A percentile compares a stretch with the other conserved stretches of the same genome.
Evolutionary conservation across 768 basidiomycete species (phyloP).

Genomic region (Pseudohyphozyma bogoriensis): DNA sequence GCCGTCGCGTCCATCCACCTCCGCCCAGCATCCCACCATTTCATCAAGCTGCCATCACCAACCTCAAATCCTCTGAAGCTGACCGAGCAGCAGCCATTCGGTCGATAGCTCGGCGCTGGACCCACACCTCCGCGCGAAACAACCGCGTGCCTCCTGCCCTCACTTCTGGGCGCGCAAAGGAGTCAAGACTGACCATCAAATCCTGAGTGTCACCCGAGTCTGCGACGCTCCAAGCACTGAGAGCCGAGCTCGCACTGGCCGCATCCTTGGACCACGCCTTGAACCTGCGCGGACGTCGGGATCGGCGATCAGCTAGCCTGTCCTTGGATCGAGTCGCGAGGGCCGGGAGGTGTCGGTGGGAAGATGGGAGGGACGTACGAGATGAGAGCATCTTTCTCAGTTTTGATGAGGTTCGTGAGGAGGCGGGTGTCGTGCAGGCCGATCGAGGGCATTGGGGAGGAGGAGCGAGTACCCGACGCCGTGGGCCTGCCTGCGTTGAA

Average conservation of each 20-base stretch:
- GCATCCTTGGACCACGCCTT: constrained; percentile 26
- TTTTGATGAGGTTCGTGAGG: constrained; percentile 26
- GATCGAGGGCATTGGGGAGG: too few species aligned
- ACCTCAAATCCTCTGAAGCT: too few species aligned
- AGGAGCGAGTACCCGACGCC: too few species aligned
- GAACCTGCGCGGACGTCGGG: constrained; percentile 8
- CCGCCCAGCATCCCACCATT: too few species aligned
- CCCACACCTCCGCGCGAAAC: too few species aligned
- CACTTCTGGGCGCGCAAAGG: not conserved
- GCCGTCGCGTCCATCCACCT: too few species aligned
- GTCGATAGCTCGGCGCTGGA: too few species aligned
- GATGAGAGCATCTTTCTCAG: constrained; percentile 20
- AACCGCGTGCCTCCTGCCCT: not conserved
- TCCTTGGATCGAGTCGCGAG: too few species aligned
- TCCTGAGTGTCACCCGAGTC: constrained; percentile 25
- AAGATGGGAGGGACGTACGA: constrained; percentile 8
- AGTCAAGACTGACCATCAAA: constrained; percentile 25
- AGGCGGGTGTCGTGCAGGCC: constrained; percentile 27
- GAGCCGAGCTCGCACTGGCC: constrained; percentile 10
- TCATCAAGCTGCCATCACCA: too few species aligned
- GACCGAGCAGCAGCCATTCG: too few species aligned
- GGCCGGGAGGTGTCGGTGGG: not conserved
- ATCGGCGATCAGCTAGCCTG: not conserved
- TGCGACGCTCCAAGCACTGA: constrained; percentile 29
- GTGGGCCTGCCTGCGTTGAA: too few species aligned